Conservation (phyloP, 495 filamentous ascomycete genomes). For the Aspergillus avenaceus region DNA sequence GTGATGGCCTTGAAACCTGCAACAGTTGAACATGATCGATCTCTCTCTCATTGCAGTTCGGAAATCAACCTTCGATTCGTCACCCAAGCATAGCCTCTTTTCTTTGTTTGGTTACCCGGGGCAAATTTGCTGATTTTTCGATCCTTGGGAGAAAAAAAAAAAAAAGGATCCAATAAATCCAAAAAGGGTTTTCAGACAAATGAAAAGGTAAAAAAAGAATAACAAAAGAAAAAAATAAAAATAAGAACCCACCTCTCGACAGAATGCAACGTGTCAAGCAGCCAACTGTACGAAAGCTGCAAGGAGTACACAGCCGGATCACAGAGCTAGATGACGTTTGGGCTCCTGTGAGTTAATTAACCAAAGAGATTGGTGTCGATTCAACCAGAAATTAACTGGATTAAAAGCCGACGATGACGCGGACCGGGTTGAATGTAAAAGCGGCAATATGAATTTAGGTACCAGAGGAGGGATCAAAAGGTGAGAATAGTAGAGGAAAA, state of each 20-base stretch:
- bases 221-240: constrained; percentile 3
- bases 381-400: not conserved
- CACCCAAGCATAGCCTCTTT: too few species aligned
- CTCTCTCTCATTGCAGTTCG: too few species aligned
- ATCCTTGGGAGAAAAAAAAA: not conserved
- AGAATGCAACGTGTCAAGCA: constrained; percentile 17
- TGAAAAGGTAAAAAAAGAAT: constrained; percentile 1
- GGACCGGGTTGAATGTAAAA: not conserved
- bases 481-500: not conserved
- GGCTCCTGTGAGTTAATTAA: not conserved
- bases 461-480: not conserved
- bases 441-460: not conserved
- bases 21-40: too few species aligned
- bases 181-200: too few species aligned
- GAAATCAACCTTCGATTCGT: too few species aligned
- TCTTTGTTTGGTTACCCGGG: too few species aligned
- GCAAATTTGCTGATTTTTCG: too few species aligned
- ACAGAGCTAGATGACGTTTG: not conserved
- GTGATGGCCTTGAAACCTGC: not conserved
- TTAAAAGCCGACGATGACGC: not conserved
- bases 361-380: not conserved
- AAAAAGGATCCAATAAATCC: too few species aligned
- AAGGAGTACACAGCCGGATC: constrained; percentile 11
- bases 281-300: constrained; percentile 14
- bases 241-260: constrained; percentile 11